Evolutionary conservation across 495 filamentous ascomycete species (phyloP), one percentile per base, ranked within the genome.

Genomic region (Xylaria nigripes): DNA sequence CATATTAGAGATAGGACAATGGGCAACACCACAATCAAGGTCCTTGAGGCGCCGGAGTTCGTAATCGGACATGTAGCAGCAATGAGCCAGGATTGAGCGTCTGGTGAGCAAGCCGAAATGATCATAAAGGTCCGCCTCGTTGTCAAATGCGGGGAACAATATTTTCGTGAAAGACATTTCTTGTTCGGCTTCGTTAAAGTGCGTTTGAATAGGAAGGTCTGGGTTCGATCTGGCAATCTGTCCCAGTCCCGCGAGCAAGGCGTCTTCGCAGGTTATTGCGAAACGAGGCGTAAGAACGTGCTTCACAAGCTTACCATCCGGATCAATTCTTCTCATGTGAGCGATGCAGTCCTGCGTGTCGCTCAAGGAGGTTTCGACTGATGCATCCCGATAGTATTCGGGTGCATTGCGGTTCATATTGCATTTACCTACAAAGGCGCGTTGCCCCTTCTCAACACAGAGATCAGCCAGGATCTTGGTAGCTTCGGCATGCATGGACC

Each of bases 381-480:
- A 72, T 0, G 61, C 55, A 55, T 86, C 84, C 6, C 72, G 64
- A 57, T 85, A 86, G 67, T 76, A 81, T 7, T 77, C 74, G 1
- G 82, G 81, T 4, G 80, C 71, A 55, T 82, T 74, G 1, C 82
- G 76, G 54, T 82, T 76, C 77, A 84, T 85, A 57, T 82, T 83
- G 57, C 77, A 82, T 55, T 85, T 86, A 1, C 84, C 84, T 4
- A 87, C 75, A 2, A 84, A 68, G 0, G 84, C 84, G 15, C 84
- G 72, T 64, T 86, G 84, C 1, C 81, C 80, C 46, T 74, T 72
- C 13, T 66, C 64, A 1, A 75, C 56, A 51, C 84, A 86, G 3
- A 78, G 69, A 21, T 81, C 73, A 0, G 82, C 82, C 8, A 87
- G 75, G 38, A 83, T 76, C 19, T 74, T 72, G 2, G 81, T 81